Conservation (phyloP, 2,329 filamentous ascomycete species). For the Chrysoporthe austroafricana region DNA sequence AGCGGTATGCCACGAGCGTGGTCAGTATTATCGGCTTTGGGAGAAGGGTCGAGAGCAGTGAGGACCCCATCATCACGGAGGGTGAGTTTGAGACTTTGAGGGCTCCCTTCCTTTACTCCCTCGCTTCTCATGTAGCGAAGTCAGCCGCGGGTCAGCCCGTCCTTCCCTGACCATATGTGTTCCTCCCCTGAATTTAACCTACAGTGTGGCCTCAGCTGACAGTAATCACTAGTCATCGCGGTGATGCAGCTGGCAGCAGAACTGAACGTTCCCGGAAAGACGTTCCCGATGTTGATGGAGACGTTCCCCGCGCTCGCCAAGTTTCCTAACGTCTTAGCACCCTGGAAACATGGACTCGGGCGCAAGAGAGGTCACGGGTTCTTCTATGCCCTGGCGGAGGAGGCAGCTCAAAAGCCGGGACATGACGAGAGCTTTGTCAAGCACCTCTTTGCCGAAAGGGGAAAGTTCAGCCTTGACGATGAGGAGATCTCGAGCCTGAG, state of each 20-base stretch:
- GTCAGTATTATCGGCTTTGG: conserved; percentile 62
- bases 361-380: conserved; percentile 52
- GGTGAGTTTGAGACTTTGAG: not conserved
- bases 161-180: too few species aligned
- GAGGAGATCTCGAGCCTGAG: conserved; percentile 51
- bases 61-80: conserved; percentile 62
- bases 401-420: conserved; percentile 46
- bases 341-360: conserved; percentile 55
- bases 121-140: not conserved
- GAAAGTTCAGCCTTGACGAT: conserved; percentile 49
- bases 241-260: conserved; percentile 62
- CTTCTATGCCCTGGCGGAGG: conserved; percentile 56
- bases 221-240: conserved; percentile 47
- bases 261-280: conserved; percentile 56
- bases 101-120: not conserved
- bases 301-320: conserved; percentile 55
- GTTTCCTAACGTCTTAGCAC: conserved; percentile 52
- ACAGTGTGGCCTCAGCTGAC: not conserved
- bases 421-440: conserved; percentile 48
- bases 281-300: conserved; percentile 61
- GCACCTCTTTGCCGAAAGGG: conserved; percentile 50
- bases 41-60: conserved; percentile 50
- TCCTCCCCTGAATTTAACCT: too few species aligned
- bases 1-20: conserved; percentile 57
- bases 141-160: not conserved